These are phyloP conservation scores for Fagopyrum esculentum DNA, from an alignment of 148 eudicot species.

Conservation along the genomic window DNA sequence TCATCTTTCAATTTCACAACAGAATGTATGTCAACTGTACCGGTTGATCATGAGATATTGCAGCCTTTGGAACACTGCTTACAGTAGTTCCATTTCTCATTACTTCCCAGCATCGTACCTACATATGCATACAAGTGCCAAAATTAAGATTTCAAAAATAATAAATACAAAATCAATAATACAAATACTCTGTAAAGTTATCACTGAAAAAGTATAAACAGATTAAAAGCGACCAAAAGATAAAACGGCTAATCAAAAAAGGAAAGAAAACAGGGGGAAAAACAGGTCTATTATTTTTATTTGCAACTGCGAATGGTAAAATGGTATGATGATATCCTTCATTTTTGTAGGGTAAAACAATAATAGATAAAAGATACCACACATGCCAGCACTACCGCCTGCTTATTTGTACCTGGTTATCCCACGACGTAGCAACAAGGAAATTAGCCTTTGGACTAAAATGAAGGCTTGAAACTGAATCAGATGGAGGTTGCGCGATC, in stretches of 20 bases:
- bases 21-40: conserved; percentile 20
- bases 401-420: conserved; percentile 59
- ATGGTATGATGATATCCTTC: too few species aligned
- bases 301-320: not conserved
- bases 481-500: conserved; percentile 63
- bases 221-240: not conserved
- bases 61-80: conserved; percentile 60
- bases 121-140: not conserved
- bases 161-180: too few species aligned
- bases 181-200: not conserved
- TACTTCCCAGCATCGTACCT: conserved; percentile 97
- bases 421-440: conserved; percentile 93
- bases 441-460: conserved; percentile 94
- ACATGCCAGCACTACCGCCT: not conserved
- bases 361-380: not conserved
- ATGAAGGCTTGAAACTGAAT: conserved; percentile 68
- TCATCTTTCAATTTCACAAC: not conserved
- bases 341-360: too few species aligned
- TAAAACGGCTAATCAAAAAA: not conserved
- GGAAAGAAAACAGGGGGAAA: not conserved
- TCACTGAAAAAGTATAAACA: not conserved
- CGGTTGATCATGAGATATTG: conserved; percentile 83
- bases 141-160: not conserved
- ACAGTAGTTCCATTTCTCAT: conserved; percentile 46
- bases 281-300: not conserved